Evolutionary conservation across 495 filamentous ascomycete genomes (phyloP).

Genomic region (Aspergillus indologenus): DNA sequence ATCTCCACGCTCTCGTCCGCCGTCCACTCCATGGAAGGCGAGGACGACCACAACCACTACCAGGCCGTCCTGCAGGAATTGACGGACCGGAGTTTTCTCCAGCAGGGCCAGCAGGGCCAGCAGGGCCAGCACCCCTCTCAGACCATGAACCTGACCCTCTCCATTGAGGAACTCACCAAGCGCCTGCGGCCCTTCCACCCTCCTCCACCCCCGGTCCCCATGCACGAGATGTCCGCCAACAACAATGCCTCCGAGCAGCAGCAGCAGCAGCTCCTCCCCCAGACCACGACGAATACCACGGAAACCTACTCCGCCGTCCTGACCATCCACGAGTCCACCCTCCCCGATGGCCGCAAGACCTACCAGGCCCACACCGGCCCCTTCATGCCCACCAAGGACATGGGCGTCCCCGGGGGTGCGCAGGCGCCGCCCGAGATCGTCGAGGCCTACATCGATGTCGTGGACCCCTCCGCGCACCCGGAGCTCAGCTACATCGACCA

Average conservation of each 20-base stretch:
- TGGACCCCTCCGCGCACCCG: constrained; percentile 17
- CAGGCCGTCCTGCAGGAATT: neutral
- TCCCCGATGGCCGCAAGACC: constrained; percentile 64
- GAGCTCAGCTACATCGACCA: constrained; percentile 44
- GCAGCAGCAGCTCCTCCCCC: constrained; percentile 21
- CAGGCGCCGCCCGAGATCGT: constrained; percentile 19
- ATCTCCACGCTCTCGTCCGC: constrained; percentile 74
- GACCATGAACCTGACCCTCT: constrained; percentile 28
- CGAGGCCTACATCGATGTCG: constrained; percentile 35
- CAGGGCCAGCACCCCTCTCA: constrained; percentile 35
- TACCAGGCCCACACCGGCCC: constrained; percentile 51
- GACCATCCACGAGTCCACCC: constrained; percentile 74
- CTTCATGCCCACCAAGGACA: constrained; percentile 33
- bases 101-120: constrained; percentile 39
- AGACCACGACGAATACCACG: constrained; percentile 33
- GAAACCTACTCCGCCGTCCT: constrained; percentile 71
- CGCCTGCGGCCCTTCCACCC: constrained; percentile 74
- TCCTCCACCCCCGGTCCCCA: constrained; percentile 68
- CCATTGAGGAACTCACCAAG: constrained; percentile 50
- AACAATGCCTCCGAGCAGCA: constrained; percentile 19
- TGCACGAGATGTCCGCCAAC: constrained; percentile 36
- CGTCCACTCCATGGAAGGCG: constrained; percentile 62
- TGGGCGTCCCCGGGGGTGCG: constrained; percentile 33
- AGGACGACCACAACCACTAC: neutral
- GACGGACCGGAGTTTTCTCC: neutral